phyloP scores from a whole-genome alignment of 192 early-diverging fungal species.

The Backusella psychrophila region DNA sequence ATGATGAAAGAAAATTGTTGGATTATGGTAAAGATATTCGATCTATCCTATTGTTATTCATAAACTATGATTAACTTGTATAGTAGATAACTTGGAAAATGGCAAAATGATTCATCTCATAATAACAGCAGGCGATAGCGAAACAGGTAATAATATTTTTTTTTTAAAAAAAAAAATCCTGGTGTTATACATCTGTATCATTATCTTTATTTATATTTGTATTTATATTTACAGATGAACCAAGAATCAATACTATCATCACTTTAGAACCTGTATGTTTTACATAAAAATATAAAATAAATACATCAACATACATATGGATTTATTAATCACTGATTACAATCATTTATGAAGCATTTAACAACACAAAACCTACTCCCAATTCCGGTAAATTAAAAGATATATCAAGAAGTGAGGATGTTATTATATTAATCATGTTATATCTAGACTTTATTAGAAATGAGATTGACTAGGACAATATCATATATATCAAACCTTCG shows the following conservation, averaged over 20 bases:
- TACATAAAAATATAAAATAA: background rate
- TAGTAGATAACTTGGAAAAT: conserved; percentile 16
- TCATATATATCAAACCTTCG: background rate
- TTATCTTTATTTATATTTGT: background rate
- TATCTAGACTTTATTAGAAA: background rate
- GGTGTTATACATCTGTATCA: background rate
- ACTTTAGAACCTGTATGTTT: background rate
- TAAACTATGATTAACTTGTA: background rate
- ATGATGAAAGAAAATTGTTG: conserved; percentile 39
- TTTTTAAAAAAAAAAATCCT: background rate
- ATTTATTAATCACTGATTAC: background rate
- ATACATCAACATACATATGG: background rate
- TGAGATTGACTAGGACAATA: background rate
- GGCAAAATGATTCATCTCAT: conserved; percentile 20
- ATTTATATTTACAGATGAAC: conserved; percentile 2
- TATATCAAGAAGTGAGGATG: background rate
- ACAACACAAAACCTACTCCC: background rate
- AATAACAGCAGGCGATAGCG: background rate
- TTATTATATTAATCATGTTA: background rate
- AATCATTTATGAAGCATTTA: background rate
- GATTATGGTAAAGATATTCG: conserved; percentile 38
- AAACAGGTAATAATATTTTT: background rate
- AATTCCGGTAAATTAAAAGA: background rate
- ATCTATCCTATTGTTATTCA: background rate
- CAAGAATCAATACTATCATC: conserved; percentile 6